Conservation (phyloP, 129 eudicot genomes). For the Silybum marianum region DNA sequence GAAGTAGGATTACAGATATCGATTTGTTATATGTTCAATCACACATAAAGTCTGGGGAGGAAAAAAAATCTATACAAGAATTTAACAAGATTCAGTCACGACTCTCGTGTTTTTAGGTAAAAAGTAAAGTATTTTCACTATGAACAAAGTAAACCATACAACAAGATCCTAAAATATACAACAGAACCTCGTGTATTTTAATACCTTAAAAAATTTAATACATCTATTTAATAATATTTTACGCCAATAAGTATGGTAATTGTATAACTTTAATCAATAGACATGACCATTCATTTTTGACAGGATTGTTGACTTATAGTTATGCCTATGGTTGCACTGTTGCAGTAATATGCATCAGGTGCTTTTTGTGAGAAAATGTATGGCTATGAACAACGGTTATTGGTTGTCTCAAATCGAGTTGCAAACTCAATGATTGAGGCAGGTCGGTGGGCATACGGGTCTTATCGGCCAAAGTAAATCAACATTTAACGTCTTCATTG, state of each 20-base stretch:
- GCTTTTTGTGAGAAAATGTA: neutral
- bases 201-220: neutral
- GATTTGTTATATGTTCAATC: neutral
- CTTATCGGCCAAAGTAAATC: neutral
- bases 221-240: neutral
- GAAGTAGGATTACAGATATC: neutral
- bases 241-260: neutral
- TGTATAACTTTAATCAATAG: neutral
- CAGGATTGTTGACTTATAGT: neutral
- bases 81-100: neutral
- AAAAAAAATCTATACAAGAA: neutral
- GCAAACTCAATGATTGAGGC: neutral
- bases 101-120: neutral
- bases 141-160: neutral
- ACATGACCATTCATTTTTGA: neutral
- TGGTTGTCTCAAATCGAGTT: neutral
- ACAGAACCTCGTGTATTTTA: neutral
- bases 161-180: too few species aligned
- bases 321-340: neutral
- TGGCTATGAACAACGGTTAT: neutral
- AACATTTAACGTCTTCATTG: neutral
- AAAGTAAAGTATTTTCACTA: neutral
- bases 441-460: neutral
- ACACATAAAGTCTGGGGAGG: neutral
- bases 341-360: neutral